Conservation (phyloP, 2,329 filamentous ascomycete genomes). For the Pochonia chlamydosporia region DNA sequence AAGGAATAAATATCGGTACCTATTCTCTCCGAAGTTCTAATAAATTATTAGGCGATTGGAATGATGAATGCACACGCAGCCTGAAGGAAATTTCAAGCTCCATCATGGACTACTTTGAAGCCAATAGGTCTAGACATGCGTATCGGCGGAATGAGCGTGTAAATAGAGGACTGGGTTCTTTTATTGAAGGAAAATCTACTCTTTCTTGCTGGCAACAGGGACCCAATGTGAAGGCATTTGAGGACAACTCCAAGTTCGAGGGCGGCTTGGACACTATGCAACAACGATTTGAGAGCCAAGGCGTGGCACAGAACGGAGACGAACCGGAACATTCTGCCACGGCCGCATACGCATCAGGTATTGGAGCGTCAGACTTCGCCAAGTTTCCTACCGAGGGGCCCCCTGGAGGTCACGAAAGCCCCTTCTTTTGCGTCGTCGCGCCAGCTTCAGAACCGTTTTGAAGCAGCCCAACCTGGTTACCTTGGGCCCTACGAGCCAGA, state of each 20-base stretch:
- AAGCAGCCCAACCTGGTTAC: no score
- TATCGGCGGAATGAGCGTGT: conserved; percentile 29
- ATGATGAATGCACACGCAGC: conserved; percentile 17
- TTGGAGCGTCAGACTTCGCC: no score
- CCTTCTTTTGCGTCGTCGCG: no score
- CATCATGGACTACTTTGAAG: conserved; percentile 31
- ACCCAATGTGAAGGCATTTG: conserved; percentile 4
- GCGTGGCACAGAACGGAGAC: background rate
- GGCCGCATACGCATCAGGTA: no score
- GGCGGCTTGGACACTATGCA: conserved; percentile 11
- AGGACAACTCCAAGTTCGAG: conserved; percentile 8
- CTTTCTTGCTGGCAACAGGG: conserved; percentile 18
- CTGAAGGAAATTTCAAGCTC: conserved; percentile 22
- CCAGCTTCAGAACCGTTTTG: no score
- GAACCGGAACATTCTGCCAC: background rate
- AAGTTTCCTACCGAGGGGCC: no score
- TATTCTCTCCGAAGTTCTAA: conserved; percentile 27
- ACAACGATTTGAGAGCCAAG: conserved; percentile 2
- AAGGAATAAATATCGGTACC: conserved; percentile 36
- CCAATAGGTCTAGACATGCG: conserved; percentile 17
- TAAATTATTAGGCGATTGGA: conserved; percentile 14
- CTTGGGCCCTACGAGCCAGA: background rate
- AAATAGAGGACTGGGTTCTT: conserved; percentile 28
- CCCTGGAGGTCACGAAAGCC: no score
- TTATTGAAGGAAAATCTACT: conserved; percentile 27